Conservation (phyloP, 164 flowering plant genomes). For the Protea cynaroides region DNA sequence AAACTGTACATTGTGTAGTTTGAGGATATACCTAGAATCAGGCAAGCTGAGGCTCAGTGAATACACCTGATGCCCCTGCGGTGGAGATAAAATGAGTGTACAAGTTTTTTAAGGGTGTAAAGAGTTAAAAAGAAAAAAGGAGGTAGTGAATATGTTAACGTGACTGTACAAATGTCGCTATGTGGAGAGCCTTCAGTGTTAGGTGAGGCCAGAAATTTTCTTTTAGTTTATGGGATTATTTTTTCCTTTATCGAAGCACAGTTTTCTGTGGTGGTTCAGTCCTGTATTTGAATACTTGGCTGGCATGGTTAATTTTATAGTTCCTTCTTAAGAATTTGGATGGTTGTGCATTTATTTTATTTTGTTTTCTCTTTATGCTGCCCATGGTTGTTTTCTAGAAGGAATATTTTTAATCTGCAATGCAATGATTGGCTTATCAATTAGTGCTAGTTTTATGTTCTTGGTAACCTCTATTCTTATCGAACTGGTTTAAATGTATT, state of each 20-base stretch:
- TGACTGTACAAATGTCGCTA: constrained; percentile 66
- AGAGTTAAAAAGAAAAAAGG: constrained; percentile 26
- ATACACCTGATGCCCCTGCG: constrained; percentile 45
- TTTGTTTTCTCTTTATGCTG: neutral
- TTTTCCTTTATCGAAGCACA: constrained; percentile 8
- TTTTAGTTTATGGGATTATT: constrained; percentile 24
- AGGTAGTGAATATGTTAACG: constrained; percentile 40
- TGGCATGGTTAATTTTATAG: constrained; percentile 4
- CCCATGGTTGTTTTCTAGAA: neutral
- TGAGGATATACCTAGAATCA: constrained; percentile 61
- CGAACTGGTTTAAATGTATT: no score
- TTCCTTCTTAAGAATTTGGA: neutral
- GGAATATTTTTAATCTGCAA: neutral
- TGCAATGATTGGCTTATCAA: no score
- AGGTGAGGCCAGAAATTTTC: constrained; percentile 40
- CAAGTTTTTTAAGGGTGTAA: constrained; percentile 52
- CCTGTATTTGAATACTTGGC: constrained; percentile 9
- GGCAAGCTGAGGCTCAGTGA: constrained; percentile 55
- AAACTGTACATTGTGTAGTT: constrained; percentile 71
- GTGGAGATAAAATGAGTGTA: constrained; percentile 44
- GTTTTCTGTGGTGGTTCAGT: constrained; percentile 17
- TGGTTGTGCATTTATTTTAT: neutral
- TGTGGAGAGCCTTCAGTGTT: constrained; percentile 44
- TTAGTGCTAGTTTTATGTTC: no score
- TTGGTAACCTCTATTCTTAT: no score